Conservation (phyloP, 768 basidiomycete genomes). For the Lactifluus volemus region DNA sequence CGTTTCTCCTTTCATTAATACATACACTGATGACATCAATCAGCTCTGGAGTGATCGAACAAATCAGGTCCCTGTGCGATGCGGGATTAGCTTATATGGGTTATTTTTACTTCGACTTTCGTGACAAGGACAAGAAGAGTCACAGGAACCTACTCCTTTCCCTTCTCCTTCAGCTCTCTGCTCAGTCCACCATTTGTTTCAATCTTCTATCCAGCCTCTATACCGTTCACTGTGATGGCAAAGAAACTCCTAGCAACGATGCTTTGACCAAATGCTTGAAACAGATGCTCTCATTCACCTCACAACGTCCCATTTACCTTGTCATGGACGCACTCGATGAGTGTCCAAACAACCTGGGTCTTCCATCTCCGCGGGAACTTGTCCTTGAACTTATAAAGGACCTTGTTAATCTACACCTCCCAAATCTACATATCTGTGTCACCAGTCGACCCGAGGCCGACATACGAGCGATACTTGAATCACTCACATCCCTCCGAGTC, state of each 20-base stretch:
- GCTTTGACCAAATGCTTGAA: background rate
- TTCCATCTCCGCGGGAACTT: background rate
- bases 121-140: background rate
- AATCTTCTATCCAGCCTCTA: background rate
- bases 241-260: background rate
- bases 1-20: background rate
- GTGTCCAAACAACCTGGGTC: background rate
- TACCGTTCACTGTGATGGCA: background rate
- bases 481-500: background rate
- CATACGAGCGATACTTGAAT: background rate
- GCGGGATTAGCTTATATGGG: background rate
- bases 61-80: background rate
- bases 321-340: slow-evolving; percentile 3
- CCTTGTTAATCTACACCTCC: background rate
- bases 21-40: background rate
- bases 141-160: background rate
- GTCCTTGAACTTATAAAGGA: background rate
- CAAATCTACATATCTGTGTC: background rate
- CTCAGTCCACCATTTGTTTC: background rate
- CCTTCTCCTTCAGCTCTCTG: background rate
- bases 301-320: background rate
- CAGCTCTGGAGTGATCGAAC: background rate
- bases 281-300: background rate
- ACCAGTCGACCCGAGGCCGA: background rate
- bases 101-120: background rate